Base-by-base conservation (phyloP, 1,139 yeast species). In the Magnusiomyces tetraspermus region DNA sequence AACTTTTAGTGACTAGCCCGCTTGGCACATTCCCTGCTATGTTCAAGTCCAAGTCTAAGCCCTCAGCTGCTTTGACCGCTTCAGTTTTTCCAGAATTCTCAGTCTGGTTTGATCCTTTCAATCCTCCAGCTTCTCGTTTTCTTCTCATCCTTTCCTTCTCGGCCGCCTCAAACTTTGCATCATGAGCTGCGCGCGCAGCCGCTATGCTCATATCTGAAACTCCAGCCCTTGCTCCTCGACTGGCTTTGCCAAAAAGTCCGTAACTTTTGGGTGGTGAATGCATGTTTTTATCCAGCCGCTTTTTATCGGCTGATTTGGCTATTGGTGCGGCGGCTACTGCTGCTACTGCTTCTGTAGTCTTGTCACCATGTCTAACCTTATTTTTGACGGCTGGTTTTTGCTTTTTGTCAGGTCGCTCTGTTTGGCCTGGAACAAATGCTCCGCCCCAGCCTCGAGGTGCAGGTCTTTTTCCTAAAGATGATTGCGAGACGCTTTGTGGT, bases 341-440 rank as follows among this genome's bases (percentile, higher is more conserved):
- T n/a, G n/a, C n/a, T n/a, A n/a, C n/a, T n/a, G n/a, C n/a, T 11
- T 28, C 33, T 6, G 6, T 28, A 6, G 6, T 28, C 33, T 28
- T 28, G 33, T 8, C 11, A 28, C 33, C 33, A 11, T 28, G 6
- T 28, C 11, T 28, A 11, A 11, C 33, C 33, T 28, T 28, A 11
- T 28, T 11, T 11, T 28, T 28, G 33, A 6, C 33, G 6, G 33
- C 33, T 11, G 33, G 11, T 28, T 28, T 28, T 28, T 28, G 33
- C 40, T 6, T 42, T 4, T 42, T 24, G 8, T 42, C 45, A 13
- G 30, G 26, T 21, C 43, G 22, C 4, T 22, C 24, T 22, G 23
- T 13, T 22, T 42, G 45, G 3, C 45, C 45, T 3, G 45, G 45
- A 42, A 42, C 45, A 42, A 42, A 42, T 5, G 40, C 40, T n/a